Evolutionary conservation across 2,329 filamentous ascomycete species (phyloP).

Genomic region (Pseudopyricularia javanii): DNA sequence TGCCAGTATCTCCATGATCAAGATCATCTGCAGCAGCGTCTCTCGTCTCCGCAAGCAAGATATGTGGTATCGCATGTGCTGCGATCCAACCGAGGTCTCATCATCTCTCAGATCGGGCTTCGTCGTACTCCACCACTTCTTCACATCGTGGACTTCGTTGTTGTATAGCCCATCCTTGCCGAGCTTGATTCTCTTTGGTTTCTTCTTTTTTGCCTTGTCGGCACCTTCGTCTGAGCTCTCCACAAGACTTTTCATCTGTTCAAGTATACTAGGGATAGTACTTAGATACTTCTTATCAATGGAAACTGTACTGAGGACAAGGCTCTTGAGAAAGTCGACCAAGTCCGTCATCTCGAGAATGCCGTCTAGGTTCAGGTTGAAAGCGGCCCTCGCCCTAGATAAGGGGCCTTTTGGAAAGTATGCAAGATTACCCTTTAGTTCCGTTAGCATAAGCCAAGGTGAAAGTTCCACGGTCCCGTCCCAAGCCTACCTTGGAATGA

Average conservation of each 20-base stretch:
- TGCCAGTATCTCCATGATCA: conserved; percentile 66
- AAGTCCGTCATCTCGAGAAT: conserved; percentile 51
- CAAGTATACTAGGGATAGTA: conserved; percentile 50
- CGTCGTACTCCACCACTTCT: conserved; percentile 56
- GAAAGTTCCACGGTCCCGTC: not conserved
- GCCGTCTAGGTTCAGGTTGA: conserved; percentile 49
- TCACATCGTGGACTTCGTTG: conserved; percentile 50
- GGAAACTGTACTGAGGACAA: conserved; percentile 53
- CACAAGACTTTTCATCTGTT: conserved; percentile 39
- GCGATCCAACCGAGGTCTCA: conserved; percentile 31
- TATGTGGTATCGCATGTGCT: conserved; percentile 49
- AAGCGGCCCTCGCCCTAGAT: conserved; percentile 60
- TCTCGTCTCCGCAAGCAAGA: conserved; percentile 59
- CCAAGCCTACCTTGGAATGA: conserved; percentile 42
- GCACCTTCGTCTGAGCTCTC: conserved; percentile 39
- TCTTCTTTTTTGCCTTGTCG: conserved; percentile 31
- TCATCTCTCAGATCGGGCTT: conserved; percentile 36
- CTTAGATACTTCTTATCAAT: conserved; percentile 75
- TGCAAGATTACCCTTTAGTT: conserved; percentile 54
- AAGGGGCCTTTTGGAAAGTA: conserved; percentile 78
- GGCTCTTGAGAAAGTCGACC: conserved; percentile 53
- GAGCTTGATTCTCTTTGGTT: conserved; percentile 51
- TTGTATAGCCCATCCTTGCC: conserved; percentile 59
- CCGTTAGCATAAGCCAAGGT: not conserved
- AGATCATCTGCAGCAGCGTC: conserved; percentile 68